These are phyloP conservation scores for Recurvomyces mirabilis DNA, from an alignment of 495 filamentous ascomycete species.

Conservation along the genomic window DNA sequence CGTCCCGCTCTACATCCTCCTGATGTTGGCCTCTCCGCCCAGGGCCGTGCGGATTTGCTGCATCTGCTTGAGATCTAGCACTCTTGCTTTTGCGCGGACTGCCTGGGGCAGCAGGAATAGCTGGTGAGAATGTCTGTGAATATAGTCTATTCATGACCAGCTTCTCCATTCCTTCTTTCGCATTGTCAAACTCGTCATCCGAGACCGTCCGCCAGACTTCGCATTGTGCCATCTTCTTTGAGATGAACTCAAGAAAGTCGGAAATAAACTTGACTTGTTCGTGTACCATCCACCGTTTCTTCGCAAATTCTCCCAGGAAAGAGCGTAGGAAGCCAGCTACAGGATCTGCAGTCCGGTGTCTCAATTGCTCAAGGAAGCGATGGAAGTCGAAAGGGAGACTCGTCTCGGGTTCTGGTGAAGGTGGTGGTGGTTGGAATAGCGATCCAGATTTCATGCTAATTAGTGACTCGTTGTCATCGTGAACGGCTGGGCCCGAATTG, in stretches of 20 bases:
- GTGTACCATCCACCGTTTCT: conserved; percentile 98
- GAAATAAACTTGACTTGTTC: conserved; percentile 98
- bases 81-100: conserved; percentile 46
- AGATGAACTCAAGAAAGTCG: conserved; percentile 95
- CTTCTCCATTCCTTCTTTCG: conserved; percentile 98
- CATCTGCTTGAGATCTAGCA: conserved; percentile 21
- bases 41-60: conserved; percentile 56
- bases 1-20: conserved; percentile 94
- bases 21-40: conserved; percentile 91
- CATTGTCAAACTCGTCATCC: conserved; percentile 96
- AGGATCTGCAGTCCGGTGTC: conserved; percentile 90
- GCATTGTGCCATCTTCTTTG: conserved; percentile 96
- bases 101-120: conserved; percentile 61
- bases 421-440: conserved; percentile 59
- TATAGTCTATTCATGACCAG: conserved; percentile 98
- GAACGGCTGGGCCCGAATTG: conserved; percentile 2
- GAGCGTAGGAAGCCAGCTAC: conserved; percentile 92
- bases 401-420: conserved; percentile 80
- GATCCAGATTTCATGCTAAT: conserved; percentile 25
- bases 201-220: conserved; percentile 95
- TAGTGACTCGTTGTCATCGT: conserved; percentile 35
- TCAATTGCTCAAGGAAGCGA: conserved; percentile 86
- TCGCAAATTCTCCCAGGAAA: conserved; percentile 88
- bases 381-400: conserved; percentile 95
- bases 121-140: conserved; percentile 89